Base-by-base conservation (phyloP, 164 flowering plant species). In the Vitis amurensis region DNA sequence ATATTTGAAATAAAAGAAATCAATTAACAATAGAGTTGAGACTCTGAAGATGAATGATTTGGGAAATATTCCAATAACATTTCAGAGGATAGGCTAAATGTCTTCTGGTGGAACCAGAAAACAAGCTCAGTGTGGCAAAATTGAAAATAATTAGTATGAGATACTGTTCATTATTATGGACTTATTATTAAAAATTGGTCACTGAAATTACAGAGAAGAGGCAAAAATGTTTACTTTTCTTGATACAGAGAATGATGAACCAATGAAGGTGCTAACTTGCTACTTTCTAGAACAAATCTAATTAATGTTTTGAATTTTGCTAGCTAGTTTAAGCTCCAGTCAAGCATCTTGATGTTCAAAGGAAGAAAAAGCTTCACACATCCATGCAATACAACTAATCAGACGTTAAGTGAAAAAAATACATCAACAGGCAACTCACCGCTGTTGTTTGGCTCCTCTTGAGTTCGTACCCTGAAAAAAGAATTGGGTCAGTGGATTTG, bases 391-490 rank as follows among this genome's bases (percentile, higher is more conserved):
- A 63, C 9, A 11, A 37, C 49, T 44, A 15, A 50, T 49, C 64
- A 55, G n/a, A 29, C n/a, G 14, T 52, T 17, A 10, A 30, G 1
- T 17, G 44, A 44, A 56, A 68, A 73, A 63, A 50, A 6, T 23
- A 31, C 30, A 23, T 13, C 29, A 15, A 69, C 30, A 58, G 50
- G 72, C 63, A 74, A 72, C 87, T 81, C 59, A 86, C 89, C 78
- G 16, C 30, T 59, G 19, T 30, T 69, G 74, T 29, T 81, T 84
- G 63, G 50, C 73, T 70, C 78, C 83, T 72, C 83, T 75, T 55
- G 79, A 68, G 57, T 72, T 66, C 19, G 61, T 63, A 37, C 64
- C 86, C 93, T 89, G 80, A 61, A 81, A 73, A 63, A 4, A 44
- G 44, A 37, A 37, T 37, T 37, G 44, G 44, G 44, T 37, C 8